A percentile compares a stretch with the other conserved stretches of the same genome.
These are phyloP conservation scores for Coemansia sp. DNA, from an alignment of 192 early-diverging fungal species.

Conservation along the genomic window DNA sequence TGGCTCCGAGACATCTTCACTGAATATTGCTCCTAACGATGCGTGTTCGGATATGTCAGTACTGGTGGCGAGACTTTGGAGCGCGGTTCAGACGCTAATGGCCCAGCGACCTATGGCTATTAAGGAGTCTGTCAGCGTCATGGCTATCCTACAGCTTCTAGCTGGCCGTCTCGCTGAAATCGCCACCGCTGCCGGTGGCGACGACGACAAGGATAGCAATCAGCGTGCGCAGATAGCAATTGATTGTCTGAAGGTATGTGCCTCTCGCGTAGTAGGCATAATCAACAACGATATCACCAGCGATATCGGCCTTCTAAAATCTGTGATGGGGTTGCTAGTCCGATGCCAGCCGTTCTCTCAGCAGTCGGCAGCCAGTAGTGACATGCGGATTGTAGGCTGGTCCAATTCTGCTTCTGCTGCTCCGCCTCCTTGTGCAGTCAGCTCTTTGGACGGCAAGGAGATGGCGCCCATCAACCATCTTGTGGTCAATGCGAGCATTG, in stretches of 20 bases:
- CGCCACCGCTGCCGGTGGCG: neutral
- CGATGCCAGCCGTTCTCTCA: constrained; percentile 27
- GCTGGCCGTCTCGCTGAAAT: constrained; percentile 6
- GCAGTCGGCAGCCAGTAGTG: neutral
- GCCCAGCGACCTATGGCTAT: constrained; percentile 12
- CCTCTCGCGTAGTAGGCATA: constrained; percentile 15
- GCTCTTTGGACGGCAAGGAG: constrained; percentile 18
- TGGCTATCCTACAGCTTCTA: constrained; percentile 12
- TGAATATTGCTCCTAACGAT: no score
- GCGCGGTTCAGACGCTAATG: constrained; percentile 15
- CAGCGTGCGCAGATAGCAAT: neutral
- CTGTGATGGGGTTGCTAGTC: constrained; percentile 10
- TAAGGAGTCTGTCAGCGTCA: constrained; percentile 14
- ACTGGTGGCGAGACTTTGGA: constrained; percentile 18
- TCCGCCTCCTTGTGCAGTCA: neutral
- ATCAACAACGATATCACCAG: constrained; percentile 18
- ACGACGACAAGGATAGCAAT: neutral
- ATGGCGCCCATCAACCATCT: constrained; percentile 22
- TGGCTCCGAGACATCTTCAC: constrained; percentile 3
- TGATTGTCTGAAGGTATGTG: constrained; percentile 8
- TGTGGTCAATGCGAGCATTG: constrained; percentile 13
- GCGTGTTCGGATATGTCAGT: neutral
- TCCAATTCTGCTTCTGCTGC: neutral
- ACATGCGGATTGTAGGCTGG: neutral
- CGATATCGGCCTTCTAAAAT: constrained; percentile 20